Evolutionary conservation across 495 filamentous ascomycete species (phyloP).

Genomic region (Pyrenula aspistea): DNA sequence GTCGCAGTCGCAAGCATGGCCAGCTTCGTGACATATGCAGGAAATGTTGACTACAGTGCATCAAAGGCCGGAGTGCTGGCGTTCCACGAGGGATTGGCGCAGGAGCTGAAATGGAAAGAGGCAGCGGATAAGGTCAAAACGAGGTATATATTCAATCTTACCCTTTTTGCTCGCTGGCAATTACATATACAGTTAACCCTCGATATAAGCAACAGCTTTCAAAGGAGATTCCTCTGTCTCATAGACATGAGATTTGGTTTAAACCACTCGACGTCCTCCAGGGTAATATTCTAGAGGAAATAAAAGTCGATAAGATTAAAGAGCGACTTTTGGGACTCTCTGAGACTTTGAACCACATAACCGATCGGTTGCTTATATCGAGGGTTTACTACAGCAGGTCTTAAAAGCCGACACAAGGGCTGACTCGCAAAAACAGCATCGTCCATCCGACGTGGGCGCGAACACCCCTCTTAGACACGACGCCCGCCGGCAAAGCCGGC

Average conservation of each 20-base stretch:
- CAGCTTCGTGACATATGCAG: conserved; percentile 34
- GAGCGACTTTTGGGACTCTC: no score
- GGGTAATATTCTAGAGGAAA: no score
- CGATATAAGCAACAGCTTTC: no score
- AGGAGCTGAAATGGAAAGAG: conserved; percentile 31
- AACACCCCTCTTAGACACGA: conserved; percentile 33
- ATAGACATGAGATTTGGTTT: no score
- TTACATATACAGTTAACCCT: neutral
- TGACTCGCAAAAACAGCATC: conserved; percentile 13
- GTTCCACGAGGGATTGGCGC: conserved; percentile 35
- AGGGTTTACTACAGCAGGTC: no score
- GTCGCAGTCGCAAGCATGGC: conserved; percentile 44
- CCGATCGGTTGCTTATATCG: no score
- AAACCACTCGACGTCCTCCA: no score
- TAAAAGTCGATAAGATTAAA: no score
- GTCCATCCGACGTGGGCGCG: conserved; percentile 34
- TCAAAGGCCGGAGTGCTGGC: conserved; percentile 45
- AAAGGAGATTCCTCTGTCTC: no score
- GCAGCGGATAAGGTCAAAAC: conserved; percentile 30
- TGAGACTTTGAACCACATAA: no score
- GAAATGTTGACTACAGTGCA: conserved; percentile 40
- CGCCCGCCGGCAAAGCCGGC: conserved; percentile 24
- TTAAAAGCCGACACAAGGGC: no score
- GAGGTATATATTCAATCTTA: conserved; percentile 18
- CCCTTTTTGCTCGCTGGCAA: neutral